Conservation (phyloP, 345 rosid species). For the Sisymbrium altissimum region DNA sequence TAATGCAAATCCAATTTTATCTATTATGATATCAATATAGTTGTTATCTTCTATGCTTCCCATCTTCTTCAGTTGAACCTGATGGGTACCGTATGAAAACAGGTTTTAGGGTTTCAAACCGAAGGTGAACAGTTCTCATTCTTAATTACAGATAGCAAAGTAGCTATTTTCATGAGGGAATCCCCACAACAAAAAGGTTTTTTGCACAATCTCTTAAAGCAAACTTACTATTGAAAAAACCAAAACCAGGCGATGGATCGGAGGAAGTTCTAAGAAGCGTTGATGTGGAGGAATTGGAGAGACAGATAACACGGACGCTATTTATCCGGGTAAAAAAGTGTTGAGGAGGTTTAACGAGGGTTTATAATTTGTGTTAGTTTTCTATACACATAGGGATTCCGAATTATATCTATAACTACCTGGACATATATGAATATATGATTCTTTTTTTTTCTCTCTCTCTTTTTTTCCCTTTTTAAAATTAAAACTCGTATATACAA, state of each 20-base stretch:
- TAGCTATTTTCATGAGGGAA: not conserved
- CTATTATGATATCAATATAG: slow-evolving; percentile 14
- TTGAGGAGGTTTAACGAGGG: not conserved
- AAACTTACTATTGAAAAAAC: slow-evolving; percentile 1
- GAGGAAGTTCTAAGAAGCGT: not conserved
- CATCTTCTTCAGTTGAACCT: slow-evolving; percentile 15
- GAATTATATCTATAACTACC: not conserved
- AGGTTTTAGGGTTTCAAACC: not conserved
- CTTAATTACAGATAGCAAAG: not conserved
- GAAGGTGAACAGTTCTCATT: not conserved
- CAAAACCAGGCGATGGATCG: not conserved
- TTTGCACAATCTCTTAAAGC: not conserved
- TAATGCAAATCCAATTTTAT: slow-evolving; percentile 13
- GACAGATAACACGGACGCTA: not conserved
- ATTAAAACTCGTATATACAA: too few species aligned
- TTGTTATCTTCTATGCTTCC: not conserved
- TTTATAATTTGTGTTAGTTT: not conserved
- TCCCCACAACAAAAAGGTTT: not conserved
- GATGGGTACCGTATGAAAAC: not conserved
- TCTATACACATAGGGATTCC: not conserved
- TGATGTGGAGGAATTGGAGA: not conserved
- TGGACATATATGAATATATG: not conserved
- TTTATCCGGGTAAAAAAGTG: not conserved
- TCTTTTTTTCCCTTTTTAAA: too few species aligned
- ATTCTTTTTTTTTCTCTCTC: too few species aligned